Conservation (phyloP, 1,284 basidiomycete species). For the Anthracocystis walkeri region DNA sequence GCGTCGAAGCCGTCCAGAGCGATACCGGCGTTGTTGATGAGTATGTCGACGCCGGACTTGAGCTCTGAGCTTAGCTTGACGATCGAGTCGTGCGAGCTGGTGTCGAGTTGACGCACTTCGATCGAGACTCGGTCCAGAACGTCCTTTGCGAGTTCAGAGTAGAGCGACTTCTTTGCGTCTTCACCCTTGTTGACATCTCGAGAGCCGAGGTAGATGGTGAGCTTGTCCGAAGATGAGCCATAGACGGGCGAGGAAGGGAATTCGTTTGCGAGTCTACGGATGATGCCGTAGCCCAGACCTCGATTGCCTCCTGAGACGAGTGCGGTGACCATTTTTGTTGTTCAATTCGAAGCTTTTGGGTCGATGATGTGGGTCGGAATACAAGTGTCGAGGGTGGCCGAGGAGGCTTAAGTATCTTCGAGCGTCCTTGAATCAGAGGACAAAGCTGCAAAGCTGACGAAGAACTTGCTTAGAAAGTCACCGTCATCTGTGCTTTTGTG, state of each 20-base stretch:
- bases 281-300: constrained; percentile 57
- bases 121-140: constrained; percentile 39
- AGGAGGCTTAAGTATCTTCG: background rate
- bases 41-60: constrained; percentile 53
- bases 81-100: constrained; percentile 40
- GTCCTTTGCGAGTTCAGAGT: constrained; percentile 33
- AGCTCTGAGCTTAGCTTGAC: constrained; percentile 40
- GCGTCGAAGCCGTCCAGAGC: constrained; percentile 62
- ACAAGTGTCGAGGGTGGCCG: background rate
- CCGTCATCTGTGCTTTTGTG: background rate
- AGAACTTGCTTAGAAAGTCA: too few species aligned
- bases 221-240: constrained; percentile 36
- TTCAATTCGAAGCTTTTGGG: too few species aligned
- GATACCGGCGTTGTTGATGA: constrained; percentile 66
- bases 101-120: constrained; percentile 45
- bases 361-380: too few species aligned
- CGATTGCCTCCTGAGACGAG: constrained; percentile 53
- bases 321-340: constrained; percentile 41
- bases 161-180: constrained; percentile 53
- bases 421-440: too few species aligned
- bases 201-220: constrained; percentile 63
- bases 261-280: constrained; percentile 54
- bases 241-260: constrained; percentile 47
- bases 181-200: constrained; percentile 58
- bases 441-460: too few species aligned